phyloP scores from a whole-genome alignment of 352 stramenopile genomes.

The Phytophthora agathidicida region DNA sequence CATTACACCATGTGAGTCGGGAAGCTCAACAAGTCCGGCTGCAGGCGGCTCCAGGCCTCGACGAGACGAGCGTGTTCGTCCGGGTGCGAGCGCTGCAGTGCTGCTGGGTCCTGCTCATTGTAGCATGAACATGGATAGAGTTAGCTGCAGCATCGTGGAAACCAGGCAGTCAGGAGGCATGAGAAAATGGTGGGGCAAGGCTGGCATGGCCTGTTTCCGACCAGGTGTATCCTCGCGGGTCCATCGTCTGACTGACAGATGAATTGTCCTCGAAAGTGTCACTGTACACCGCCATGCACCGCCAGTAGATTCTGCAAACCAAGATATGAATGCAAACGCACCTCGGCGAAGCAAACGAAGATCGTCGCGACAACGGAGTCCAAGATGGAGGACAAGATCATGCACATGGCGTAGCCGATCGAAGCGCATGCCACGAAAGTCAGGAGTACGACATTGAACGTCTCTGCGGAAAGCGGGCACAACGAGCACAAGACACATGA shows the following conservation, averaged over 20 bases:
- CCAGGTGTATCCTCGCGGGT: slow-evolving; percentile 41
- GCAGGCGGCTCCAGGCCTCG: slow-evolving; percentile 69
- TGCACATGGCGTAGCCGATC: slow-evolving; percentile 87
- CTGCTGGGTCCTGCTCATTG: slow-evolving; percentile 59
- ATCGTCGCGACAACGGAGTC: slow-evolving; percentile 88
- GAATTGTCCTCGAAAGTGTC: background rate
- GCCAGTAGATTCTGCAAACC: slow-evolving; percentile 12
- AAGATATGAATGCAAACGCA: slow-evolving; percentile 34
- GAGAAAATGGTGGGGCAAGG: slow-evolving; percentile 24
- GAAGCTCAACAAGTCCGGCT: slow-evolving; percentile 70
- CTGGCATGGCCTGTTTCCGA: slow-evolving; percentile 34
- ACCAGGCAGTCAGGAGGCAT: slow-evolving; percentile 8
- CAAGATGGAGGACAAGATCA: slow-evolving; percentile 82
- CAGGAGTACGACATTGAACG: slow-evolving; percentile 83
- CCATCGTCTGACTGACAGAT: slow-evolving; percentile 26
- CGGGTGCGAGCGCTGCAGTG: slow-evolving; percentile 72
- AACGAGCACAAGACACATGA: slow-evolving; percentile 11
- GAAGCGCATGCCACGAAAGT: slow-evolving; percentile 76
- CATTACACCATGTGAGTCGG: slow-evolving; percentile 38
- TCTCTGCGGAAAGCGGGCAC: slow-evolving; percentile 51
- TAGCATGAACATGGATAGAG: background rate
- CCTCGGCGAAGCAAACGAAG: slow-evolving; percentile 89
- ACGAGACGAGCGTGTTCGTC: slow-evolving; percentile 77
- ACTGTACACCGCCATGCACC: slow-evolving; percentile 16
- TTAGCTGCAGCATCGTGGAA: slow-evolving; percentile 8